A percentile compares a stretch with the other conserved stretches of the same genome.
Conservation (phyloP, 78 protist species). For the Dictyostelium brefeldianum region DNA sequence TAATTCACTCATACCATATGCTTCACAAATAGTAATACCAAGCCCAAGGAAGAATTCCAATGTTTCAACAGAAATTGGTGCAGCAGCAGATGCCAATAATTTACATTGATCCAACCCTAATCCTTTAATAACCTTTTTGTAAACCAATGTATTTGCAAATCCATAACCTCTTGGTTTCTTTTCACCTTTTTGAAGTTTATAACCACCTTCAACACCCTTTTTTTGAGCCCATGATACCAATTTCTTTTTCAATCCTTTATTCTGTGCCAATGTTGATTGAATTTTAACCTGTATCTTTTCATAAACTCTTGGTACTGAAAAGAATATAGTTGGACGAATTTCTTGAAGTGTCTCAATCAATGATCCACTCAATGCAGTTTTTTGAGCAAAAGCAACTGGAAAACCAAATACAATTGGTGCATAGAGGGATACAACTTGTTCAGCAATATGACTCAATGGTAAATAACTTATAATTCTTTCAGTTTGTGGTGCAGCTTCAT, state of each 20-base stretch:
- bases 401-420: slow-evolving; percentile 81
- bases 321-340: slow-evolving; percentile 89
- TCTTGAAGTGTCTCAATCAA: slow-evolving; percentile 73
- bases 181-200: slow-evolving; percentile 57
- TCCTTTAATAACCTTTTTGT: slow-evolving; percentile 67
- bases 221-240: slow-evolving; percentile 84
- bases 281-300: slow-evolving; percentile 91
- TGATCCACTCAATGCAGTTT: slow-evolving; percentile 81
- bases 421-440: slow-evolving; percentile 85
- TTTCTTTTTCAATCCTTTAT: slow-evolving; percentile 64
- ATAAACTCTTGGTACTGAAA: slow-evolving; percentile 95
- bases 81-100: slow-evolving; percentile 87
- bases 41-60: slow-evolving; percentile 84
- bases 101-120: slow-evolving; percentile 87
- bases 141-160: slow-evolving; percentile 78
- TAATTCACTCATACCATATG: slow-evolving; percentile 91
- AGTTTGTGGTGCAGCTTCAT: background rate
- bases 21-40: slow-evolving; percentile 87
- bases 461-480: slow-evolving; percentile 87
- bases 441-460: slow-evolving; percentile 94
- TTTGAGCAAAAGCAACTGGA: slow-evolving; percentile 84
- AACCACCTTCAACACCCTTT: slow-evolving; percentile 80
- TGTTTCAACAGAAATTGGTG: slow-evolving; percentile 87
- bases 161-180: slow-evolving; percentile 82
- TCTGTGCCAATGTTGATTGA: slow-evolving; percentile 5